Base-by-base conservation (phyloP, 345 rosid species). In the Anastatica hierochuntica region DNA sequence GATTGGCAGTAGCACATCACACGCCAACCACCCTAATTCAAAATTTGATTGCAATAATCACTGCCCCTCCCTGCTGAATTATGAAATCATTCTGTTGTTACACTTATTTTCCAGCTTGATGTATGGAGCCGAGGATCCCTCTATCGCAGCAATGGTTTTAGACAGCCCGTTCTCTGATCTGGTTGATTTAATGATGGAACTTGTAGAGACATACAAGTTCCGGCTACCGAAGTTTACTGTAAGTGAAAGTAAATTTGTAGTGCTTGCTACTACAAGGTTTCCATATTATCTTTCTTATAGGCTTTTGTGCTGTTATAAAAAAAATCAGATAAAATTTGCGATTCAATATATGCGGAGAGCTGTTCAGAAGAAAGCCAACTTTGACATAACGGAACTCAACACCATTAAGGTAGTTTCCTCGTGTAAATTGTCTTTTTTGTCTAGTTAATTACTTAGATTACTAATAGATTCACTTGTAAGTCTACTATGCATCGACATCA, bases 81-180 rank as follows among this genome's bases (percentile, higher is more conserved):
- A n/a, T n/a, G 24, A n/a, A 9, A n/a, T 47, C 14, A 13, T 47
- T 17, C 14, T 36, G 54, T 51, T 66, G 42, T 9, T 43, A 27
- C 36, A 58, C 44, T 43, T 27, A 10, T 35, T 62, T 54, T 38
- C 27, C 82, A 90, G 98, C 77, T 74, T 90, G 27, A 62, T 90
- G 90, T 90, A 86, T 71, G 96, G 89, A 74, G 89, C 92, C 14
- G 90, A 84, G 75, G 98, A 90, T 72, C 98, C 98, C 9, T 90
- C 98, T 10, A 84, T 86, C 3, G 96, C 96, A 30, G 98, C 89
- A 66, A 82, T 86, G 77, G 95, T 90, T 77, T 85, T 90, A 51
- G 96, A 90, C 68, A 86, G 95, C 64, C 92, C 96, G 18, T 86
- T 90, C 72, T 86, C 95, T 56, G 84, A 82, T 77, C 76, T 90